Percentiles rank a stretch among this genome's conserved stretches.
These are phyloP conservation scores for Novymonas esmeraldas DNA, from an alignment of 208 protist species.

Conservation along the genomic window DNA sequence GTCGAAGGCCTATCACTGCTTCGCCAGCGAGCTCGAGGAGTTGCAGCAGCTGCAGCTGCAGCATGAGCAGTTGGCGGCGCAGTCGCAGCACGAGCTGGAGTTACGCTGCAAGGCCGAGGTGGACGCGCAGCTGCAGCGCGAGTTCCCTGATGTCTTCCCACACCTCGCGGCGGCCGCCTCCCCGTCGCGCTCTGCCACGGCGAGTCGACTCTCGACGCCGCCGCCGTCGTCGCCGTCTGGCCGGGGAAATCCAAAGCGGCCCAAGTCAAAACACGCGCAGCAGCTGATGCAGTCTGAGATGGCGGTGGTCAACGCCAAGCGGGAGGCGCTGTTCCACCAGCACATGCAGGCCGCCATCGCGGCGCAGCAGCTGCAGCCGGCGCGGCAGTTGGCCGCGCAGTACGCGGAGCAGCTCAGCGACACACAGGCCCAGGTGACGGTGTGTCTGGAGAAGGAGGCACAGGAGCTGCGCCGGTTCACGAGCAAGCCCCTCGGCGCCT, in stretches of 20 bases:
- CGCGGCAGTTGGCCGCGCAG: slow-evolving; percentile 27
- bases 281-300: slow-evolving; percentile 32
- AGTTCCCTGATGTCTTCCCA: slow-evolving; percentile 23
- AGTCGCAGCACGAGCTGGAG: slow-evolving; percentile 36
- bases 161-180: slow-evolving; percentile 6
- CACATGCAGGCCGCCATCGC: slow-evolving; percentile 34
- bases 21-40: slow-evolving; percentile 62
- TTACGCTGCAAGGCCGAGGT: slow-evolving; percentile 38
- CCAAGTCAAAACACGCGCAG: slow-evolving; percentile 21
- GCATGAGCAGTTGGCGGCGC: slow-evolving; percentile 33
- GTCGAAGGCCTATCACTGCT: slow-evolving; percentile 45
- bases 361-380: slow-evolving; percentile 47
- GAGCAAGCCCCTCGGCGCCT: slow-evolving; percentile 51
- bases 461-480: slow-evolving; percentile 61
- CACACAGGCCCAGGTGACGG: slow-evolving; percentile 30
- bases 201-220: background rate
- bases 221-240: background rate
- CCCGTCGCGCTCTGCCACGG: background rate
- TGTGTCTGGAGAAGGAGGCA: slow-evolving; percentile 42
- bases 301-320: slow-evolving; percentile 30
- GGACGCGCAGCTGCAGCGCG: slow-evolving; percentile 28
- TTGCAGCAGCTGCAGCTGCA: slow-evolving; percentile 47
- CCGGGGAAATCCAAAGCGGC: slow-evolving; percentile 10
- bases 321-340: slow-evolving; percentile 42
- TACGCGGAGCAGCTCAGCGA: slow-evolving; percentile 45